Base-by-base conservation (phyloP, 2,329 filamentous ascomycete genomes). In the Lasiodiplodia gonubiensis region DNA sequence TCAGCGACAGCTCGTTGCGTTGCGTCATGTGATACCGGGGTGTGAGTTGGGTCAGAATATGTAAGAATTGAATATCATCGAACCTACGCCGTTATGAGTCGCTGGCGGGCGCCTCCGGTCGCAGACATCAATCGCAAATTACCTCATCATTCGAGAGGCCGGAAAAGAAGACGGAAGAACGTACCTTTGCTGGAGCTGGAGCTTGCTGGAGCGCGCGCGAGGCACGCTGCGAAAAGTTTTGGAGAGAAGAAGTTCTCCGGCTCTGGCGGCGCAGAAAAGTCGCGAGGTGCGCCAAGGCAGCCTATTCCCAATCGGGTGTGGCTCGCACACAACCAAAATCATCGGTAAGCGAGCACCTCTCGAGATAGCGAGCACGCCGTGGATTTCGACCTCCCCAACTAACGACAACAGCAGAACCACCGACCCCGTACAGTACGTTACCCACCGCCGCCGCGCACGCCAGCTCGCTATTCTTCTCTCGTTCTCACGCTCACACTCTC, bases 41-140 rank as follows among this genome's bases (percentile, higher is more conserved):
- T 49, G 55, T 46, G 72, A 77, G 74, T 80, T 67, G 68, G 72
- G 71, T 97, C 93, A 97, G 93, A 92, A 97, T 97, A 97, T 97
- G 93, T 97, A 97, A 97, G 93, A 94, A 88, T 88, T 89, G 82
- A 93, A 92, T 96, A 91, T 97, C 93, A 97, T 77, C 75, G 84
- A 80, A 87, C 83, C 86, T 83, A 82, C 78, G 83, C 85, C 90
- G 89, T 93, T 90, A 90, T 86, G 90, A 91, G 85, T 86, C 92
- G 89, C 93, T 88, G 93, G 94, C 93, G 91, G 90, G 93, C 89
- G 91, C 84, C 86, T 92, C 93, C 94, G 88, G 89, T 84, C 84
- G 81, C 81, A 80, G 83, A 85, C 87, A 91, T 97, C 93, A 96
- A 94, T 94, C 93, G 94, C 93, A 97, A 97, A 97, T 97, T 97